Evolutionary conservation across 176 grass and related monocot genomes (phyloP).

Genomic region (Elymus sibiricus): DNA sequence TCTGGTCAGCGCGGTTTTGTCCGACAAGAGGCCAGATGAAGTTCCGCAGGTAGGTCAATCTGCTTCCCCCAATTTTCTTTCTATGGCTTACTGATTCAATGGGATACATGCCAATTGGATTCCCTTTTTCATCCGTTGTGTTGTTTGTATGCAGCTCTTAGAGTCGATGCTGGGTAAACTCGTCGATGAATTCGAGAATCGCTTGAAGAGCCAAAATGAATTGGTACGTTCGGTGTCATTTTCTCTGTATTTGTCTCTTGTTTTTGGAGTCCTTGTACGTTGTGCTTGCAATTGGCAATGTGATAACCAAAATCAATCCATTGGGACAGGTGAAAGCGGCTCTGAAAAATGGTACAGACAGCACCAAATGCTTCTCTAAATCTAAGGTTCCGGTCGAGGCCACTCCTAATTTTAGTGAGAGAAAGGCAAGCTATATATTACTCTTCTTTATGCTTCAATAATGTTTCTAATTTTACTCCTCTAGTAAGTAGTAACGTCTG

Average conservation of each 20-base stretch:
- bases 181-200: conserved; percentile 82
- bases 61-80: conserved; percentile 9
- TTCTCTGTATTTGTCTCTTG: conserved; percentile 7
- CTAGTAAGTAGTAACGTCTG: conserved; percentile 6
- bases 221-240: conserved; percentile 49
- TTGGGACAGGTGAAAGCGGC: conserved; percentile 62
- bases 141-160: conserved; percentile 63
- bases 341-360: conserved; percentile 56
- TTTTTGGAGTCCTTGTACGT: not conserved
- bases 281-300: conserved; percentile 6
- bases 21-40: conserved; percentile 94
- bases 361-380: conserved; percentile 85
- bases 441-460: conserved; percentile 22
- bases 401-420: conserved; percentile 45
- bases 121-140: not conserved
- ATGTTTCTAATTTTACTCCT: not conserved
- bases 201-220: conserved; percentile 66
- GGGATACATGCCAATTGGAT: not conserved
- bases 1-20: conserved; percentile 75
- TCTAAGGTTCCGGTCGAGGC: conserved; percentile 65
- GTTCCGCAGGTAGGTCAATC: conserved; percentile 70
- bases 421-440: conserved; percentile 56
- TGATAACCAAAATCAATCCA: conserved; percentile 22
- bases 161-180: conserved; percentile 88
- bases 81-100: conserved; percentile 13